These are phyloP conservation scores for Gyrodon lividus DNA, from an alignment of 768 basidiomycete species.

Conservation along the genomic window DNA sequence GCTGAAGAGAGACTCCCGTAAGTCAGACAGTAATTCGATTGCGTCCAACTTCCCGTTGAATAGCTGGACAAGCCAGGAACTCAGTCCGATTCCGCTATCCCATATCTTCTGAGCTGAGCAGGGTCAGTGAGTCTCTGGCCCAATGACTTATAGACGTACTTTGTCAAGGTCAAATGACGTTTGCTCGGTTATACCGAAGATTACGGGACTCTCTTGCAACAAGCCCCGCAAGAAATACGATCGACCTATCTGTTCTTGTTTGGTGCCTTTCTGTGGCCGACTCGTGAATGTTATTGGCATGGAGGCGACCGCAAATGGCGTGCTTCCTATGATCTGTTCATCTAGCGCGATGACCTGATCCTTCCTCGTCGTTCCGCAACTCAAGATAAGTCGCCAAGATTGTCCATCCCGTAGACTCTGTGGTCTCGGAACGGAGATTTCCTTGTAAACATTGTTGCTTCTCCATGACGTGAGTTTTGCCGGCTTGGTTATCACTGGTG, in stretches of 20 bases:
- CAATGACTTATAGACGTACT: conserved; percentile 42
- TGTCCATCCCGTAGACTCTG: conserved; percentile 49
- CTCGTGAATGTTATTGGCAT: conserved; percentile 57
- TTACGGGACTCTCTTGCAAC: conserved; percentile 19
- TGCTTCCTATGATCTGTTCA: conserved; percentile 39
- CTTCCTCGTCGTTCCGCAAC: conserved; percentile 31
- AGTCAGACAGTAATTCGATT: conserved; percentile 7
- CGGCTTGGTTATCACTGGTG: conserved; percentile 39
- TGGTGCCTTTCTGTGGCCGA: conserved; percentile 35
- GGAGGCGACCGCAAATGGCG: conserved; percentile 63
- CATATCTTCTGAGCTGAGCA: conserved; percentile 78
- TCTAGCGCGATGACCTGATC: conserved; percentile 43
- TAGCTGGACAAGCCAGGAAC: conserved; percentile 66
- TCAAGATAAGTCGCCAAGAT: conserved; percentile 65
- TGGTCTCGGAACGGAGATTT: conserved; percentile 67
- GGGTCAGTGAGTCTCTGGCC: background rate
- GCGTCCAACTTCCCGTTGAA: conserved; percentile 13
- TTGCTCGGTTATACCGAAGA: conserved; percentile 66
- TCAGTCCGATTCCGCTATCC: conserved; percentile 89
- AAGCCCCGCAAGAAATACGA: conserved; percentile 42
- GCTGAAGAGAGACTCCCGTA: conserved; percentile 42
- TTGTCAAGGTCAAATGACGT: conserved; percentile 93
- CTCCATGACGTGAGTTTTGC: conserved; percentile 77
- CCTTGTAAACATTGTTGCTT: conserved; percentile 67
- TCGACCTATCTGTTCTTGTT: conserved; percentile 70